A percentile compares a stretch with the other conserved stretches of the same genome.
These are phyloP conservation scores for Wallacemonas sp. DNA, from an alignment of 208 protist genomes.

Conservation along the genomic window DNA sequence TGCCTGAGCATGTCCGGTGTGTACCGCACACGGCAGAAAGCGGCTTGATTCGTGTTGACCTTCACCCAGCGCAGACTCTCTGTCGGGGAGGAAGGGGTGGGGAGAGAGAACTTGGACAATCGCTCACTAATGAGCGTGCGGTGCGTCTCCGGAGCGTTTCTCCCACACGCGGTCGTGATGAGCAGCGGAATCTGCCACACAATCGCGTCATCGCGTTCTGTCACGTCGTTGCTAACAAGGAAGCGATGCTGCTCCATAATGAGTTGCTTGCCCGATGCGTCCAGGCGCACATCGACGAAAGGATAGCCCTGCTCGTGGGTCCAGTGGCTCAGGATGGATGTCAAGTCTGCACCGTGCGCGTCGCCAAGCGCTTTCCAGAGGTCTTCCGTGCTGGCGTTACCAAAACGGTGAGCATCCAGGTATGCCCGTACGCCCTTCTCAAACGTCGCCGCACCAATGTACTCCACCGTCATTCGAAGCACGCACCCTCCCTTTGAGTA, in stretches of 20 bases:
- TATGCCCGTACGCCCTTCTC: slow-evolving; percentile 74
- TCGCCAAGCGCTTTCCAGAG: slow-evolving; percentile 84
- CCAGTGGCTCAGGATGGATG: slow-evolving; percentile 65
- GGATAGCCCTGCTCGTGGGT: slow-evolving; percentile 77
- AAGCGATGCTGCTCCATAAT: slow-evolving; percentile 46
- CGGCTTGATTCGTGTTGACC: slow-evolving; percentile 64
- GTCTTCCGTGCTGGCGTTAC: slow-evolving; percentile 77
- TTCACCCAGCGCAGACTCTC: slow-evolving; percentile 66
- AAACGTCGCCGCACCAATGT: slow-evolving; percentile 83
- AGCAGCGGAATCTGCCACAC: slow-evolving; percentile 75
- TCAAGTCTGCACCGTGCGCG: slow-evolving; percentile 57
- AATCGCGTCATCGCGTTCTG: slow-evolving; percentile 35
- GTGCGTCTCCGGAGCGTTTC: slow-evolving; percentile 14
- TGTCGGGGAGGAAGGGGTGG: neutral
- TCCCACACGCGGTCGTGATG: slow-evolving; percentile 14
- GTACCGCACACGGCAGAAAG: slow-evolving; percentile 83
- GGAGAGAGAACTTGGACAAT: slow-evolving; percentile 14
- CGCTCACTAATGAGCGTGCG: slow-evolving; percentile 11
- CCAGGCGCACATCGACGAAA: slow-evolving; percentile 36
- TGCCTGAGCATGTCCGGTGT: slow-evolving; percentile 35
- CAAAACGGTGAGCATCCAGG: slow-evolving; percentile 70
- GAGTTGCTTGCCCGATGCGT: slow-evolving; percentile 9
- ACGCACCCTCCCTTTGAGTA: slow-evolving; percentile 89
- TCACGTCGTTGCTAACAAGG: slow-evolving; percentile 36
- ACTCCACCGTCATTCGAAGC: slow-evolving; percentile 86